Conservation (phyloP, 441 rosid genomes). For the Biscutella laevigata region DNA sequence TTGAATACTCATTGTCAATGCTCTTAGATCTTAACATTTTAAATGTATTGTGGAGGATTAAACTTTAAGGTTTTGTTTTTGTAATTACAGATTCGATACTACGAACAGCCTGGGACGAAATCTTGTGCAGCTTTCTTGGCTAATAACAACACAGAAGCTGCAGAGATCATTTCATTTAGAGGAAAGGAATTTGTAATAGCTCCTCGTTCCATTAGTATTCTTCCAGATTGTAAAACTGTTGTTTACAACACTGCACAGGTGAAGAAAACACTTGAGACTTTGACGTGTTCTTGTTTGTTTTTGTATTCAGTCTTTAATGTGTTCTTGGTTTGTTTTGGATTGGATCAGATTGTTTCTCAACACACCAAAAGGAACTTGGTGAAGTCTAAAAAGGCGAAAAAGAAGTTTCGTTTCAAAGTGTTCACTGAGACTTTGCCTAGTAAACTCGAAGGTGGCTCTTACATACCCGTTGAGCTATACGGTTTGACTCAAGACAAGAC, state of each 20-base stretch:
- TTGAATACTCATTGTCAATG: too few relatives aligned
- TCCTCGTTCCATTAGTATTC: slow-evolving; percentile 89
- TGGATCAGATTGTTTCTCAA: slow-evolving; percentile 56
- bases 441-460: slow-evolving; percentile 18
- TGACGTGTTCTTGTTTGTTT: too few relatives aligned
- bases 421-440: slow-evolving; percentile 35
- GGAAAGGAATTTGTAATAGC: slow-evolving; percentile 58
- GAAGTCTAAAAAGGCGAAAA: slow-evolving; percentile 41
- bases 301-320: neutral
- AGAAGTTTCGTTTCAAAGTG: slow-evolving; percentile 48
- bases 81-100: slow-evolving; percentile 35
- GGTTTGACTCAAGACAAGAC: slow-evolving; percentile 52
- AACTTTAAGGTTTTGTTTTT: neutral
- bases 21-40: too few relatives aligned
- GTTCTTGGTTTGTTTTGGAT: slow-evolving; percentile 13
- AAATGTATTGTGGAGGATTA: too few relatives aligned
- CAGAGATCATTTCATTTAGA: slow-evolving; percentile 54
- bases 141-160: slow-evolving; percentile 44
- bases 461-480: slow-evolving; percentile 52
- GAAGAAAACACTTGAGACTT: too few relatives aligned
- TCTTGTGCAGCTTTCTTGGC: slow-evolving; percentile 84
- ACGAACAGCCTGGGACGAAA: slow-evolving; percentile 26
- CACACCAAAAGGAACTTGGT: slow-evolving; percentile 63
- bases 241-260: slow-evolving; percentile 73
- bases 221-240: slow-evolving; percentile 77